Conservation (phyloP, 306 rosid genomes). For the Astragalus membranaceus region DNA sequence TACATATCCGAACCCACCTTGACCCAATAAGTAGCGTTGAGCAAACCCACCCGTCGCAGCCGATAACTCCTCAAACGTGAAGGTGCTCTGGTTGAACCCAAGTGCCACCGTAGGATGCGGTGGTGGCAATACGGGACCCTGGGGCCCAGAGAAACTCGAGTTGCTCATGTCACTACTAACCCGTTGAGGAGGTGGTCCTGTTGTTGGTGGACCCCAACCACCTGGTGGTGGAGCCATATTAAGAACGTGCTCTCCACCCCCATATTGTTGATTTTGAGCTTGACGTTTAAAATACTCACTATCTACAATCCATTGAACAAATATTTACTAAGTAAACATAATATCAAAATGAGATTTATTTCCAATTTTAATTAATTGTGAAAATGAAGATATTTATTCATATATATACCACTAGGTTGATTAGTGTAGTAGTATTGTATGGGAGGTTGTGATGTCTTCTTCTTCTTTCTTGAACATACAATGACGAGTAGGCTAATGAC, state of each 20-base stretch:
- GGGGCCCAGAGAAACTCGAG: constrained; percentile 52
- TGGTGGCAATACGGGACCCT: constrained; percentile 51
- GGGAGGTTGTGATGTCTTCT: constrained; percentile 13
- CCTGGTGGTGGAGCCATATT: constrained; percentile 29
- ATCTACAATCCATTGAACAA: background rate
- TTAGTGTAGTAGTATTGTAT: constrained; percentile 23
- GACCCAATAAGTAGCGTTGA: constrained; percentile 46
- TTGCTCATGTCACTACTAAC: constrained; percentile 36
- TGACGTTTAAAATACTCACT: background rate
- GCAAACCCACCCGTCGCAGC: constrained; percentile 61
- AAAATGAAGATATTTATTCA: background rate
- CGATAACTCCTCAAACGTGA: constrained; percentile 54
- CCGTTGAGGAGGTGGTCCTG: background rate
- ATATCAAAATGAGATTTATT: background rate
- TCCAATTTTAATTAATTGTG: background rate
- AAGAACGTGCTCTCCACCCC: constrained; percentile 17
- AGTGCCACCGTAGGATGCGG: constrained; percentile 67
- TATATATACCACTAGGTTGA: background rate
- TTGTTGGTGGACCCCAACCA: constrained; percentile 18
- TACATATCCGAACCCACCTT: constrained; percentile 82
- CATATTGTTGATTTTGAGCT: constrained; percentile 3
- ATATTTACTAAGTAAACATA: background rate
- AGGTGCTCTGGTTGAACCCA: constrained; percentile 67
- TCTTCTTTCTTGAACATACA: constrained; percentile 36
- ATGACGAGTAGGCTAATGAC: constrained; percentile 18